Evolutionary conservation across 768 basidiomycete species (phyloP).

Genomic region (Cyclocybe aegerita): DNA sequence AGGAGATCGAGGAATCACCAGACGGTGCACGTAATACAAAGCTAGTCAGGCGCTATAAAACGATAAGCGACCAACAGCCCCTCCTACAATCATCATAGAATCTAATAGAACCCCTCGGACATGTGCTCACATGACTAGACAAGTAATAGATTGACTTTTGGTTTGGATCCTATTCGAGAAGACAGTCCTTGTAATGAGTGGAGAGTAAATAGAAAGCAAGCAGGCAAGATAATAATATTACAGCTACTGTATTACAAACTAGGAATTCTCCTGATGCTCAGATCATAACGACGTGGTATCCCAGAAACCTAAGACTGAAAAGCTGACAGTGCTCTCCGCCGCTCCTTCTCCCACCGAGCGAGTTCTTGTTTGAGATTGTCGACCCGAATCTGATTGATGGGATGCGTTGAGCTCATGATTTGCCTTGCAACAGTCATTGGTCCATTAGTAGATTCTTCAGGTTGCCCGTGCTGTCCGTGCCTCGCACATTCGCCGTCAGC

Average conservation of each 20-base stretch:
- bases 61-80: neutral
- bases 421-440: slow-evolving; percentile 32
- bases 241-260: too few species aligned
- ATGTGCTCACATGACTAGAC: too few species aligned
- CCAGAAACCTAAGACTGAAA: too few species aligned
- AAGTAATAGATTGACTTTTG: too few species aligned
- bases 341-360: slow-evolving; percentile 63
- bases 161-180: neutral
- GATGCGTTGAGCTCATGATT: slow-evolving; percentile 64
- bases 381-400: slow-evolving; percentile 64
- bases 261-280: too few species aligned
- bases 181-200: neutral
- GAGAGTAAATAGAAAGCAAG: neutral
- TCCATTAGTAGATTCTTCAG: slow-evolving; percentile 14
- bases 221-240: neutral
- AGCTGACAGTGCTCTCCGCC: slow-evolving; percentile 26
- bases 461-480: slow-evolving; percentile 4
- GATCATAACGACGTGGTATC: too few species aligned
- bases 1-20: slow-evolving; percentile 42
- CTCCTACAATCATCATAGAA: neutral
- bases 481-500: slow-evolving; percentile 42
- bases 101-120: too few species aligned
- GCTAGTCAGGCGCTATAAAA: slow-evolving; percentile 32
- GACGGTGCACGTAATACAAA: slow-evolving; percentile 32
- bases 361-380: slow-evolving; percentile 65